Evolutionary conservation across 768 basidiomycete genomes (phyloP).

Genomic region (Lactarius hengduanensis): DNA sequence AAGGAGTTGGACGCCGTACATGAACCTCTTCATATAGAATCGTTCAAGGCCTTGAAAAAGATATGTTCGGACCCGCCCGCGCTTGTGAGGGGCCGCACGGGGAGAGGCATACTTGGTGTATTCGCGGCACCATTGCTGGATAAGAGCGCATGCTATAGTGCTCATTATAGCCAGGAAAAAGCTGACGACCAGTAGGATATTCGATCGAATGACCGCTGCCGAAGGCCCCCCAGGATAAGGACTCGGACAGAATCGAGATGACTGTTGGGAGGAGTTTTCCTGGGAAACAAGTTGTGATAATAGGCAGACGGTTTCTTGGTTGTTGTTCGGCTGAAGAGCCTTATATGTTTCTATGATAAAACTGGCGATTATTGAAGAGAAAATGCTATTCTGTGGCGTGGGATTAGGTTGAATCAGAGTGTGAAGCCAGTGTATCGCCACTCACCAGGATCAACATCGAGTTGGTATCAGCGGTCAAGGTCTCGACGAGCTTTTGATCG

Average conservation of each 20-base stretch:
- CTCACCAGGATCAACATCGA: constrained; percentile 27
- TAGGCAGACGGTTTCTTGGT: constrained; percentile 9
- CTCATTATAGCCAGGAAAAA: constrained; percentile 17
- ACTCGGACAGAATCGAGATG: no score
- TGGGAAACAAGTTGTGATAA: constrained; percentile 11
- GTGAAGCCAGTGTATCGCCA: neutral
- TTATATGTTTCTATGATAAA: constrained; percentile 28
- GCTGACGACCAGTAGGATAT: constrained; percentile 13
- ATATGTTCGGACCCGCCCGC: constrained; percentile 17
- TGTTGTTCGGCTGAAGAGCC: constrained; percentile 9
- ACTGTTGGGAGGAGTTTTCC: neutral
- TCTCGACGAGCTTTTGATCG: constrained; percentile 23
- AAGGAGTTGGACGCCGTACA: constrained; percentile 6
- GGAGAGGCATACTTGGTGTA: constrained; percentile 2
- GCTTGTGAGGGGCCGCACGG: constrained; percentile 9
- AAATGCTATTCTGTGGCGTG: constrained; percentile 14
- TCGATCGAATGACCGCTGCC: constrained; percentile 8
- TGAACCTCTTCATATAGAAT: constrained; percentile 10
- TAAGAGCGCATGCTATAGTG: constrained; percentile 9
- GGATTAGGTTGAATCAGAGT: neutral
- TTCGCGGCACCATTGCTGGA: constrained; percentile 24
- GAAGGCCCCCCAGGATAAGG: neutral
- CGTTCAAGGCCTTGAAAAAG: constrained; percentile 6
- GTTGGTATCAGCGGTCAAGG: constrained; percentile 18
- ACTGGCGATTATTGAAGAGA: constrained; percentile 27